Percentiles rank a stretch among this genome's conserved stretches.
Conservation (phyloP, 306 rosid species). For the Cucumis melo region DNA sequence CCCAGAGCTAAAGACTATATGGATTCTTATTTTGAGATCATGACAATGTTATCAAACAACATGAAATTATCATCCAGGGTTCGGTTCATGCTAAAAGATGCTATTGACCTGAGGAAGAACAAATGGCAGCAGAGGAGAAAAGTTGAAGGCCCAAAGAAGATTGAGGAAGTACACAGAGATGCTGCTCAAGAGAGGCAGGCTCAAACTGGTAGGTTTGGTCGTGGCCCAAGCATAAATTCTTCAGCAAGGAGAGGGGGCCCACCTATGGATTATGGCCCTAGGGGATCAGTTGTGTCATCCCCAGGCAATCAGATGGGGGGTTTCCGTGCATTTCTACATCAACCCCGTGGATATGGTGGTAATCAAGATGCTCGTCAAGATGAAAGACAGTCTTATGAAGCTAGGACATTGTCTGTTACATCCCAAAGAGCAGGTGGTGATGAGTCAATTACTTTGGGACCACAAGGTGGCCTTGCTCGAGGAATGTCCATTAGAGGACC, state of each 20-base stretch:
- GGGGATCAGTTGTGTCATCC: conserved; percentile 52
- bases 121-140: conserved; percentile 93
- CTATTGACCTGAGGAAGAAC: conserved; percentile 77
- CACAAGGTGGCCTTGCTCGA: conserved; percentile 92
- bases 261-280: conserved; percentile 50
- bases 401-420: conserved; percentile 48
- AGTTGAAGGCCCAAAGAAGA: conserved; percentile 95
- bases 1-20: conserved; percentile 70
- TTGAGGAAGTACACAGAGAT: conserved; percentile 95
- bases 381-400: conserved; percentile 53
- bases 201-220: conserved; percentile 63
- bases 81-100: conserved; percentile 90
- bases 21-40: conserved; percentile 73
- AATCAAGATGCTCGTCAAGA: conserved; percentile 66
- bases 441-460: conserved; percentile 69
- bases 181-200: conserved; percentile 92
- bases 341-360: conserved; percentile 57
- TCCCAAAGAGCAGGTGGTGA: conserved; percentile 50
- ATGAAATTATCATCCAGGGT: conserved; percentile 83
- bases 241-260: conserved; percentile 47
- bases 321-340: conserved; percentile 45
- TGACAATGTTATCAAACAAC: conserved; percentile 54
- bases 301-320: conserved; percentile 52
- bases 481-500: conserved; percentile 91
- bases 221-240: conserved; percentile 48